Percentiles rank a stretch among this genome's conserved stretches.
Conservation (phyloP, 495 filamentous ascomycete species). For the Hypomontagnella submonticulosa region DNA sequence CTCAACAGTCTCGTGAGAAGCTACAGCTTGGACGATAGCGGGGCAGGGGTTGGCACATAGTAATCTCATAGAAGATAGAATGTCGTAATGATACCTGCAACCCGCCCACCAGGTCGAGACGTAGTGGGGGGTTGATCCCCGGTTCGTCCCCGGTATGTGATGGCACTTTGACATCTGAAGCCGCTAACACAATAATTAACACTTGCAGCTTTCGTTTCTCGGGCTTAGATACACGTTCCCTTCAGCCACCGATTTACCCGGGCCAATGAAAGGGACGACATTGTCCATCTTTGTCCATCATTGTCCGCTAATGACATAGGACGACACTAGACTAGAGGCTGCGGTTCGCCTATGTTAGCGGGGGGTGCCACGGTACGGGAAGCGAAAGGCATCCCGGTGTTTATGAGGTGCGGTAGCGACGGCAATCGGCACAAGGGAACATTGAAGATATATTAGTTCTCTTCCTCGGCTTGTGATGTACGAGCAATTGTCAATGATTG, state of each 20-base stretch:
- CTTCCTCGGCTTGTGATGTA: conserved; percentile 8
- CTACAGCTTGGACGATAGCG: conserved; percentile 29
- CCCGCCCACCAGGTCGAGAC: conserved; percentile 29
- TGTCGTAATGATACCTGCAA: conserved; percentile 34
- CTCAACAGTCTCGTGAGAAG: conserved; percentile 33
- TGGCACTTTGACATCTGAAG: conserved; percentile 21
- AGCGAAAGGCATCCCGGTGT: conserved; percentile 7
- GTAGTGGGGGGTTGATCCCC: conserved; percentile 37
- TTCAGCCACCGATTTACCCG: conserved; percentile 35
- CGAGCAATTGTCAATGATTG: not conserved
- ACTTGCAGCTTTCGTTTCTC: conserved; percentile 19
- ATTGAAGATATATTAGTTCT: conserved; percentile 19
- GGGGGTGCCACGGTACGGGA: conserved; percentile 24
- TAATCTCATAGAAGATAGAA: conserved; percentile 19
- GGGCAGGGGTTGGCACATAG: conserved; percentile 7
- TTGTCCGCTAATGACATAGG: conserved; percentile 12
- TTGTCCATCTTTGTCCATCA: conserved; percentile 20
- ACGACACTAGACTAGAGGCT: conserved; percentile 1
- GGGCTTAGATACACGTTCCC: conserved; percentile 32
- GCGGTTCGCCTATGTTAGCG: conserved; percentile 17
- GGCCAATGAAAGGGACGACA: conserved; percentile 29
- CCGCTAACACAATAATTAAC: conserved; percentile 11
- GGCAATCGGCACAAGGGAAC: not conserved
- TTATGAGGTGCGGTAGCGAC: conserved; percentile 16
- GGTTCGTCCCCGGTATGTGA: conserved; percentile 25